phyloP scores from a whole-genome alignment of 2,329 filamentous ascomycete species.

The Elsinoe perseae region DNA sequence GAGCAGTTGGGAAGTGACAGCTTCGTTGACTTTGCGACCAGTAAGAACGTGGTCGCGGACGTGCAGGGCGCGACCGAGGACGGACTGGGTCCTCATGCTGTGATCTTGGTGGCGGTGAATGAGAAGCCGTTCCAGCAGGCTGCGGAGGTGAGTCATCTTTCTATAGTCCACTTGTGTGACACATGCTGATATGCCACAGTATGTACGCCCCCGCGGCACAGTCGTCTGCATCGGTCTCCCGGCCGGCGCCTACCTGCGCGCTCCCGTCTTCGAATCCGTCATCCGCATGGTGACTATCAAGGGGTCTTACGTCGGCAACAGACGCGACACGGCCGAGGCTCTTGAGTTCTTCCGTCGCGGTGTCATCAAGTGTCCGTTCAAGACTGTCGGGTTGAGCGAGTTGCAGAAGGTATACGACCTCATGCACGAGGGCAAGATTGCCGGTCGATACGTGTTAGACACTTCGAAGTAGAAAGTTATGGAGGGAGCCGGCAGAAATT shows the following conservation, averaged over 20 bases:
- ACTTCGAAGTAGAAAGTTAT: constrained; percentile 50
- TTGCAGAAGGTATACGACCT: constrained; percentile 72
- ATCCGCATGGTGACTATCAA: constrained; percentile 86
- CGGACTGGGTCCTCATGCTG: constrained; percentile 77
- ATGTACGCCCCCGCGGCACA: constrained; percentile 72
- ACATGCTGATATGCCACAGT: constrained; percentile 36
- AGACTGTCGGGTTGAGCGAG: constrained; percentile 73
- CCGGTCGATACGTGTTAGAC: constrained; percentile 73
- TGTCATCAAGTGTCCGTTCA: constrained; percentile 79
- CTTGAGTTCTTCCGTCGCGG: constrained; percentile 82
- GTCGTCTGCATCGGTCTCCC: constrained; percentile 88
- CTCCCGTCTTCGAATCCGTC: constrained; percentile 84
- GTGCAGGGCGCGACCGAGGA: constrained; percentile 75
- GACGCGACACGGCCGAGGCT: constrained; percentile 78
- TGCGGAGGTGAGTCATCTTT: constrained; percentile 42
- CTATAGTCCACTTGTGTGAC: not conserved
- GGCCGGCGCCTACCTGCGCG: constrained; percentile 67
- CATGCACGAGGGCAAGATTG: constrained; percentile 57
- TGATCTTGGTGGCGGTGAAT: constrained; percentile 73
- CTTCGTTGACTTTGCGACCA: constrained; percentile 74
- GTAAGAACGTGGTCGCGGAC: constrained; percentile 71
- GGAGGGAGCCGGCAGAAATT: not conserved
- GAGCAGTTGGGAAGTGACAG: constrained; percentile 59
- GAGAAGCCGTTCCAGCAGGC: constrained; percentile 97
- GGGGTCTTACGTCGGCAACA: constrained; percentile 89